Evolutionary conservation across 768 basidiomycete genomes (phyloP).

Genomic region (Multifurca ochricompacta): DNA sequence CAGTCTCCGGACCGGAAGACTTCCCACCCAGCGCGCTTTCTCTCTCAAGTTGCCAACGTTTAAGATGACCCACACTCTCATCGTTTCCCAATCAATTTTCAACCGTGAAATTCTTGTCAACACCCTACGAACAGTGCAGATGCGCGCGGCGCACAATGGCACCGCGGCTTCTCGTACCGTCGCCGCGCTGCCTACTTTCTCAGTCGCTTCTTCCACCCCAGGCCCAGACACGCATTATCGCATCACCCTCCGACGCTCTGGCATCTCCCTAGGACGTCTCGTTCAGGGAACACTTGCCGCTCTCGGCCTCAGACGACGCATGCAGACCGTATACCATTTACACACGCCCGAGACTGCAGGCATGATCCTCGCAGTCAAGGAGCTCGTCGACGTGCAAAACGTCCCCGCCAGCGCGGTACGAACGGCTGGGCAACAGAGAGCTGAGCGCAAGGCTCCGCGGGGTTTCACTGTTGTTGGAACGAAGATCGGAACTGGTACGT

Average conservation of each 20-base stretch:
- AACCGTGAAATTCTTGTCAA: no score
- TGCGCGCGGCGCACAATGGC: neutral
- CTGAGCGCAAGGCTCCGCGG: conserved; percentile 55
- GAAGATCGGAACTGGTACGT: conserved; percentile 7
- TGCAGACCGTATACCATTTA: conserved; percentile 78
- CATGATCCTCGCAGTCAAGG: conserved; percentile 82
- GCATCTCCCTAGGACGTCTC: conserved; percentile 69
- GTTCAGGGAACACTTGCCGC: conserved; percentile 70
- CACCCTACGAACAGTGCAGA: neutral
- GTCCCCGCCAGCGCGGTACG: conserved; percentile 60
- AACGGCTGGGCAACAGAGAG: conserved; percentile 61
- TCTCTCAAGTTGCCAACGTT: no score
- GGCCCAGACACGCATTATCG: conserved; percentile 67
- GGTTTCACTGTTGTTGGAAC: conserved; percentile 55
- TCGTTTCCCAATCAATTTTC: no score
- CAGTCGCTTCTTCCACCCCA: neutral
- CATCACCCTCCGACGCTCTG: conserved; percentile 83
- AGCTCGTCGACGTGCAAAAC: conserved; percentile 83
- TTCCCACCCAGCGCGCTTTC: no score
- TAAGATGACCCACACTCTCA: no score
- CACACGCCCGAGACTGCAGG: conserved; percentile 72
- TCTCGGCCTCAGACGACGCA: conserved; percentile 74
- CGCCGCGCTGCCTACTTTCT: conserved; percentile 8
- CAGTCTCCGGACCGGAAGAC: no score
- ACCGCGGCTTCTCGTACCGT: conserved; percentile 13